Percentiles rank a stretch among this genome's conserved stretches.
phyloP scores from a whole-genome alignment of 176 grass and related monocot genomes.

The Oryza rufipogon region DNA sequence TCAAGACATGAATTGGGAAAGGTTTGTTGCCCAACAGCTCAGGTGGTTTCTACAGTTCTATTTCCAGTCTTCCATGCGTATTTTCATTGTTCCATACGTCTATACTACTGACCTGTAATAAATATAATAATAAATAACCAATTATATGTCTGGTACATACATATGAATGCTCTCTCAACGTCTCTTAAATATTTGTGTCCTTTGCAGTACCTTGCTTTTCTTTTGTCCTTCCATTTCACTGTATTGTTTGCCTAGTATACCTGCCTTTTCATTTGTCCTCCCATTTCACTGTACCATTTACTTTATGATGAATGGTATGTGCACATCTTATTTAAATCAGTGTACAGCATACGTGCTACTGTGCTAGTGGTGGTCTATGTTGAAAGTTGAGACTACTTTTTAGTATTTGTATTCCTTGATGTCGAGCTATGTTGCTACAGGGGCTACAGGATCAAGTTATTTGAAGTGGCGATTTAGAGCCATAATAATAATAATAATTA shows the following conservation, averaged over 20 bases:
- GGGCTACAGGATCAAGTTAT: neutral
- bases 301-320: constrained; percentile 1
- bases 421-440: constrained; percentile 11
- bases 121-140: neutral
- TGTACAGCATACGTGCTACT: neutral
- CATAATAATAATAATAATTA: neutral
- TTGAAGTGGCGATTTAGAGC: constrained; percentile 6
- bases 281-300: constrained; percentile 5
- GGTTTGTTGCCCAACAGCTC: constrained; percentile 48
- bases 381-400: constrained; percentile 1
- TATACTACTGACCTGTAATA: constrained; percentile 27
- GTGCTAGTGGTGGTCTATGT: neutral
- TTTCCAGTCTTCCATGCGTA: constrained; percentile 12
- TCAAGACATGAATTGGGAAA: constrained; percentile 37
- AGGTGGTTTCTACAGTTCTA: constrained; percentile 43
- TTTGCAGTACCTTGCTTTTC: constrained; percentile 41
- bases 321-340: constrained; percentile 1
- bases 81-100: neutral
- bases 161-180: neutral
- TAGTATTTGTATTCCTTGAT: constrained; percentile 9
- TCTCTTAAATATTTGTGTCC: constrained; percentile 38
- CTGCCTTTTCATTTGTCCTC: constrained; percentile 9
- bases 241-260: constrained; percentile 18
- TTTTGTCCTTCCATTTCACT: constrained; percentile 12
- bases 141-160: neutral